These are phyloP conservation scores for Penicillium cinerascens DNA, from an alignment of 495 filamentous ascomycete species.

Conservation along the genomic window DNA sequence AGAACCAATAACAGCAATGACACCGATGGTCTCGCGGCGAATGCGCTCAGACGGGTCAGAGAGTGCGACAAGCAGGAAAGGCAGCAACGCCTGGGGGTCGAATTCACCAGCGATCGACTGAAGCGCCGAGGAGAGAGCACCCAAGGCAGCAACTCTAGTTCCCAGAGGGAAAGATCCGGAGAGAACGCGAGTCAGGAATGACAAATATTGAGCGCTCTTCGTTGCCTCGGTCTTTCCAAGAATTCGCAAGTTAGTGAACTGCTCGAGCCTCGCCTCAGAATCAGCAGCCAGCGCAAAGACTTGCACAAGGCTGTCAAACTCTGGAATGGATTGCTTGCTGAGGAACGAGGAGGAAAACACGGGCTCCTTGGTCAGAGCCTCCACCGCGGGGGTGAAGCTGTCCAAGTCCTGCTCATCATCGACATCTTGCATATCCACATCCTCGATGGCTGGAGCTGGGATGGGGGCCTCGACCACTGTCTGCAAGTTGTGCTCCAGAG, in stretches of 20 bases:
- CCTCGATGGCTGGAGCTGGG: conserved; percentile 38
- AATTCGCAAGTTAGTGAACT: conserved; percentile 56
- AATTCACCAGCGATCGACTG: conserved; percentile 45
- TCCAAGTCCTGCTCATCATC: conserved; percentile 35
- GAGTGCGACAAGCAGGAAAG: conserved; percentile 71
- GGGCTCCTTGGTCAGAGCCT: conserved; percentile 30
- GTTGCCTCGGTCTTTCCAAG: conserved; percentile 53
- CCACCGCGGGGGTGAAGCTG: conserved; percentile 35
- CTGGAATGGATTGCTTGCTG: conserved; percentile 29
- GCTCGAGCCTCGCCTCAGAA: conserved; percentile 46
- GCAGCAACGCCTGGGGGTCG: conserved; percentile 74
- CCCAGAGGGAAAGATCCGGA: conserved; percentile 64
- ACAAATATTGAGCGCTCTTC: conserved; percentile 63
- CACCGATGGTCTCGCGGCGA: conserved; percentile 67
- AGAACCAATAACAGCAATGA: conserved; percentile 47
- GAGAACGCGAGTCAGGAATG: conserved; percentile 74
- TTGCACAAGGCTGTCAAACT: conserved; percentile 55
- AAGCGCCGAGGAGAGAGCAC: conserved; percentile 52
- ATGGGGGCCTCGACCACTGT: conserved; percentile 54
- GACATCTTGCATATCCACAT: conserved; percentile 50
- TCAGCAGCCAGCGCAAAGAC: conserved; percentile 59
- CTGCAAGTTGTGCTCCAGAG: conserved; percentile 67
- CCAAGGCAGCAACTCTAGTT: conserved; percentile 64
- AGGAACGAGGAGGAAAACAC: conserved; percentile 36
- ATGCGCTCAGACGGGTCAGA: conserved; percentile 69